Conservation (phyloP, 306 rosid species). For the Cicer judaicum region DNA sequence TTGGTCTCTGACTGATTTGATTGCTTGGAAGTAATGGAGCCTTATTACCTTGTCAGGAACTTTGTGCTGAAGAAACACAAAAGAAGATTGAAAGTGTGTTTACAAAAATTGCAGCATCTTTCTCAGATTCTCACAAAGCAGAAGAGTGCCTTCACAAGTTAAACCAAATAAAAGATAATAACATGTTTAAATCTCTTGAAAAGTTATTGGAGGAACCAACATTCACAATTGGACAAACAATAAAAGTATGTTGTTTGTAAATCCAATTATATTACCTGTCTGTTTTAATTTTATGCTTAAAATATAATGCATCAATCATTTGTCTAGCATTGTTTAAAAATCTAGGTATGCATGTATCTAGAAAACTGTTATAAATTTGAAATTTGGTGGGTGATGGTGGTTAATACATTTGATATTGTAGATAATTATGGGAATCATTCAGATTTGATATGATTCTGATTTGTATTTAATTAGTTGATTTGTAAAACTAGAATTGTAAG, state of each 20-base stretch:
- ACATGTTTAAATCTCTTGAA: constrained; percentile 66
- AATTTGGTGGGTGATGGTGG: constrained; percentile 29
- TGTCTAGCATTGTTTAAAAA: constrained; percentile 2
- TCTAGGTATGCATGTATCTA: constrained; percentile 23
- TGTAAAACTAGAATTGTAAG: too few species aligned
- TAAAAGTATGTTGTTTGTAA: constrained; percentile 60
- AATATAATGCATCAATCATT: constrained; percentile 29
- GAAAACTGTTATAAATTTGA: neutral
- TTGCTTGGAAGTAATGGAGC: constrained; percentile 31
- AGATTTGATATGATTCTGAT: too few species aligned
- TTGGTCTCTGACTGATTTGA: constrained; percentile 40
- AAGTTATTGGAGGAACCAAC: constrained; percentile 61
- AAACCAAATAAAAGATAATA: constrained; percentile 74
- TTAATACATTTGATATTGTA: neutral
- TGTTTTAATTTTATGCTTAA: constrained; percentile 27
- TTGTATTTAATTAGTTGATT: too few species aligned
- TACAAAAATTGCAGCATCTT: constrained; percentile 67
- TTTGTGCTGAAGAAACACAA: constrained; percentile 66
- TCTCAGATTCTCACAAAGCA: constrained; percentile 78
- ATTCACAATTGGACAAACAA: constrained; percentile 50
- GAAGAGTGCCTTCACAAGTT: constrained; percentile 73
- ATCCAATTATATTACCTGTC: constrained; percentile 45
- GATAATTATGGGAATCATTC: too few species aligned
- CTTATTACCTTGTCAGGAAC: constrained; percentile 61
- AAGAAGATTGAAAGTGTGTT: constrained; percentile 56